These are phyloP conservation scores for Fraxinus quadrangulata DNA, from an alignment of 257 asterid genomes.

Conservation along the genomic window DNA sequence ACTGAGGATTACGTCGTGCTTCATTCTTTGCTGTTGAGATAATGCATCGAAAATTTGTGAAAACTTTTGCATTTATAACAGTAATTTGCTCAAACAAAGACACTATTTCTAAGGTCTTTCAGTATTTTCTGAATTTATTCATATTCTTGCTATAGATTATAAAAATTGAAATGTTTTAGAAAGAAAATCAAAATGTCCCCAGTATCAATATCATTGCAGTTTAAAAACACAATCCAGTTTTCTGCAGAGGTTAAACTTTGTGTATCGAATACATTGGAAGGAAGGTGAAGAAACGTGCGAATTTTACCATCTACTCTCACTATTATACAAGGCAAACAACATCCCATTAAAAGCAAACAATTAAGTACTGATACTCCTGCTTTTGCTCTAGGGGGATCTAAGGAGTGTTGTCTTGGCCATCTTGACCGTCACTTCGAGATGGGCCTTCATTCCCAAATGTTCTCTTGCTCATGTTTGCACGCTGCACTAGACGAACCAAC, in stretches of 20 bases:
- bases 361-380: not conserved
- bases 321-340: conserved; percentile 5
- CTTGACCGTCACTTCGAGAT: conserved; percentile 48
- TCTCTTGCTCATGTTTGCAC: conserved; percentile 97
- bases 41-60: not conserved
- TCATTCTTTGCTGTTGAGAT: not conserved
- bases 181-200: not conserved
- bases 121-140: not conserved
- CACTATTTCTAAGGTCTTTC: not conserved
- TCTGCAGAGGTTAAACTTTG: not conserved
- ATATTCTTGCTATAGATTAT: not conserved
- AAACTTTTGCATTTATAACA: not conserved
- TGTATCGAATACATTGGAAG: not conserved
- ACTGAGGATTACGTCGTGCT: not conserved
- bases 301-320: not conserved
- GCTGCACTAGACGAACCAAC: conserved; percentile 87
- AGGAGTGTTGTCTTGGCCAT: conserved; percentile 52
- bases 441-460: conserved; percentile 73
- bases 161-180: not conserved
- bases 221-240: not conserved
- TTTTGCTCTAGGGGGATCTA: conserved; percentile 7
- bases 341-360: not conserved
- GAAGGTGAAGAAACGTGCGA: not conserved
- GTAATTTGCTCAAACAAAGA: not conserved
- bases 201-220: not conserved